phyloP scores from a whole-genome alignment of 164 flowering plant genomes.

The Piper longum region DNA sequence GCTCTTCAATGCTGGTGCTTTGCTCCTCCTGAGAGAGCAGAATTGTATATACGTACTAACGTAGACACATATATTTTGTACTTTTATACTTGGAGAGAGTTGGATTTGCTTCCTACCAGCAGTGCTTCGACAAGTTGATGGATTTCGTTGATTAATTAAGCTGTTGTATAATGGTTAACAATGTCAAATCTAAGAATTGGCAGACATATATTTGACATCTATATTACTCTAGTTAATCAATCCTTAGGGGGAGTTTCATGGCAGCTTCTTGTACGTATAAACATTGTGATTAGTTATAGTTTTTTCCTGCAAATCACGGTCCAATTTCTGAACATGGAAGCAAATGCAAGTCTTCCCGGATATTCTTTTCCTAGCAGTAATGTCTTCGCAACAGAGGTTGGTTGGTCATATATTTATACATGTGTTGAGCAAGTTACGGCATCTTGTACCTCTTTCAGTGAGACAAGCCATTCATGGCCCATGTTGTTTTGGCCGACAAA shows the following conservation, averaged over 20 bases:
- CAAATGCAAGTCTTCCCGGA: background rate
- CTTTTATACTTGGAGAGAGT: background rate
- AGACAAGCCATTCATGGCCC: background rate
- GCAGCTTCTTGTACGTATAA: background rate
- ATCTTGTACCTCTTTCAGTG: background rate
- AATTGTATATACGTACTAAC: background rate
- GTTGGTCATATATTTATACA: too few relatives aligned
- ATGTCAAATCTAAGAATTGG: background rate
- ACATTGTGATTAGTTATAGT: background rate
- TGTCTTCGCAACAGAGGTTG: background rate
- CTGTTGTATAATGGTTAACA: background rate
- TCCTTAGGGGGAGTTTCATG: background rate
- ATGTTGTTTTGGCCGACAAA: background rate
- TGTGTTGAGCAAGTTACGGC: background rate
- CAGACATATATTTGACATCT: background rate
- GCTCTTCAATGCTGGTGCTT: background rate
- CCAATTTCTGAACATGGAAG: background rate
- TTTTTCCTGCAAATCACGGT: background rate
- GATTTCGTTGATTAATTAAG: background rate
- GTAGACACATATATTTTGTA: too few relatives aligned
- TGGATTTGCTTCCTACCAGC: background rate
- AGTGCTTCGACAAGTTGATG: background rate
- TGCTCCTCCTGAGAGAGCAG: background rate
- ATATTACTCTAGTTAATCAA: background rate
- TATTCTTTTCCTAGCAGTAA: background rate